phyloP scores from a whole-genome alignment of 2,329 filamentous ascomycete genomes.

The Pyrenochaeta sp. region DNA sequence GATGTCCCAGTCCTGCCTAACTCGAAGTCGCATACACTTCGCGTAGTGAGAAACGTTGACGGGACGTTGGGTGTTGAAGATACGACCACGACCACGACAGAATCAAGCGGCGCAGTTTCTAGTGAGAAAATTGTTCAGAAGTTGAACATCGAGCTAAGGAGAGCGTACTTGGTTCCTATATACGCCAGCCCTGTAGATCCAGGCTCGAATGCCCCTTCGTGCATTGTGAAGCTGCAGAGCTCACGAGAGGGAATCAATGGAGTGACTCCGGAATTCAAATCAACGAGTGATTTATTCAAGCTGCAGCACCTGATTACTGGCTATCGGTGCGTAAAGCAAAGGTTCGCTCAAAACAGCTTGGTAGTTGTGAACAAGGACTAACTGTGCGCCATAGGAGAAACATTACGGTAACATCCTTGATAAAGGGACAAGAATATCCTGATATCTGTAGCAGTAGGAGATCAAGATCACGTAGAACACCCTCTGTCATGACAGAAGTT shows the following conservation, averaged over 20 bases:
- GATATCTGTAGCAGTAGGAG: not conserved
- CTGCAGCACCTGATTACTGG: conserved; percentile 18
- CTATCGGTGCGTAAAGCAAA: conserved; percentile 12
- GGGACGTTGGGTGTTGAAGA: conserved; percentile 15
- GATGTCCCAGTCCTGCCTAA: conserved; percentile 10
- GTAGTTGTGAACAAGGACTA: not conserved
- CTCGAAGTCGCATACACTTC: conserved; percentile 11
- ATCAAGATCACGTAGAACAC: not conserved
- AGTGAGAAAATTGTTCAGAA: conserved; percentile 4
- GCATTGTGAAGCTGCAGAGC: conserved; percentile 9
- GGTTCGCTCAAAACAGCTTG: not conserved
- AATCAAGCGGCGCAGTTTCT: conserved; percentile 1
- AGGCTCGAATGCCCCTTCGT: not conserved
- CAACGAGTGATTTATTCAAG: conserved; percentile 1
- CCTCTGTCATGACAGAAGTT: conserved; percentile 4
- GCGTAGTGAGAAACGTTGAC: conserved; percentile 15
- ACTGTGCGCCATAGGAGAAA: not conserved
- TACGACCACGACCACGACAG: conserved; percentile 4
- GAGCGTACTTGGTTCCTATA: conserved; percentile 12
- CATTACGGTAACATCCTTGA: conserved; percentile 5
- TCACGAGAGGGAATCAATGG: conserved; percentile 13
- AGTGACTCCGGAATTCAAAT: conserved; percentile 11
- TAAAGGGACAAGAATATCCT: conserved; percentile 9
- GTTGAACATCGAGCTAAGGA: conserved; percentile 12
- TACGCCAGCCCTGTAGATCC: conserved; percentile 10